A percentile compares a stretch with the other conserved stretches of the same genome.
These are phyloP conservation scores for Starmerella apis DNA, from an alignment of 805 yeast genomes.

Conservation along the genomic window DNA sequence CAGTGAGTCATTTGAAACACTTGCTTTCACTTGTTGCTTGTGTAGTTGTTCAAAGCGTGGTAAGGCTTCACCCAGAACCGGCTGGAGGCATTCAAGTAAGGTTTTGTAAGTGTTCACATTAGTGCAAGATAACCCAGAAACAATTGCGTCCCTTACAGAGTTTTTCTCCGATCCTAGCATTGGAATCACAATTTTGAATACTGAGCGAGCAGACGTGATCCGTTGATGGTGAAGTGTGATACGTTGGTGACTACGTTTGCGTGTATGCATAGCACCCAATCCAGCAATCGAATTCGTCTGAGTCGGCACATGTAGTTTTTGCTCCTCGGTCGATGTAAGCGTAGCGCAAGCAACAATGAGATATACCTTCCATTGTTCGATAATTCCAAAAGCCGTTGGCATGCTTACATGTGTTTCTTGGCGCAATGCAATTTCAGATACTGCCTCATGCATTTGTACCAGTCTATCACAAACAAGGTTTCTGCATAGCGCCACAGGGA, in stretches of 20 bases:
- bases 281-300: constrained; percentile 7
- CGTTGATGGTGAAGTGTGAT: constrained; percentile 79
- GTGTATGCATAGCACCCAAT: constrained; percentile 38
- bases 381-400: constrained; percentile 34
- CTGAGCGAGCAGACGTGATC: constrained; percentile 82
- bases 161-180: constrained; percentile 59
- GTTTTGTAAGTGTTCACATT: constrained; percentile 82
- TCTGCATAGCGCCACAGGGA: constrained; percentile 86
- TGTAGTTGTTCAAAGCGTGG: constrained; percentile 13
- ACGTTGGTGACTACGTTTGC: constrained; percentile 69
- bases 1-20: constrained; percentile 3
- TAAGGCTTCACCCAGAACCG: constrained; percentile 45
- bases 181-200: constrained; percentile 80
- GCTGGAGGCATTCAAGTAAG: constrained; percentile 63
- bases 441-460: constrained; percentile 53
- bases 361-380: constrained; percentile 82
- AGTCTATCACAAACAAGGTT: constrained; percentile 80
- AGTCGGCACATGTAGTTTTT: constrained; percentile 56
- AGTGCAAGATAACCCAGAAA: constrained; percentile 79
- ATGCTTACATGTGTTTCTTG: constrained; percentile 24
- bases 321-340: constrained; percentile 79
- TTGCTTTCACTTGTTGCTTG: constrained; percentile 6
- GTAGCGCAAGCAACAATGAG: constrained; percentile 87
- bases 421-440: constrained; percentile 27
- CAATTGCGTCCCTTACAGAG: constrained; percentile 71